phyloP scores from a whole-genome alignment of 108 stramenopile genomes.

The Nitzschia inconspicua region DNA sequence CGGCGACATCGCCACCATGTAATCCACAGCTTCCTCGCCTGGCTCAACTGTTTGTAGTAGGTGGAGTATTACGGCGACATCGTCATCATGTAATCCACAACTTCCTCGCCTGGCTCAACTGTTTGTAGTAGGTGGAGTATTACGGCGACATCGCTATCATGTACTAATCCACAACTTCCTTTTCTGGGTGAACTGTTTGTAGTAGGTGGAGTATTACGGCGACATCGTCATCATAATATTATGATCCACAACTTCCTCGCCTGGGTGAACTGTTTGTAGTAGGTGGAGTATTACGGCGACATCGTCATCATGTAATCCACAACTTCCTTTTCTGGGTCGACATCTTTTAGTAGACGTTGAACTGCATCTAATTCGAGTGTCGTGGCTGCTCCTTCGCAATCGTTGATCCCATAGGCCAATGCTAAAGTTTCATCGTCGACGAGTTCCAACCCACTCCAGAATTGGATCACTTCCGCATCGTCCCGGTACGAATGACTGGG shows the following conservation, averaged over 20 bases:
- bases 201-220: constrained; percentile 24
- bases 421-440: constrained; percentile 36
- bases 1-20: too few relatives aligned
- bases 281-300: constrained; percentile 21
- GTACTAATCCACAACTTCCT: constrained; percentile 61
- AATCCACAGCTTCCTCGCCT: too few relatives aligned
- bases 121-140: constrained; percentile 27
- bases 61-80: too few relatives aligned
- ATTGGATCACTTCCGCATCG: constrained; percentile 84
- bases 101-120: constrained; percentile 56
- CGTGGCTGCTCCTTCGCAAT: constrained; percentile 56
- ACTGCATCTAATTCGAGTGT: constrained; percentile 24
- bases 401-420: constrained; percentile 61
- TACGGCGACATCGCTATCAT: constrained; percentile 11
- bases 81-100: constrained; percentile 50
- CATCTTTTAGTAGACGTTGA: constrained; percentile 24
- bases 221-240: constrained; percentile 14
- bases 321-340: constrained; percentile 58
- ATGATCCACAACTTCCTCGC: constrained; percentile 66
- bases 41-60: too few relatives aligned
- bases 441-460: constrained; percentile 71
- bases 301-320: constrained; percentile 42
- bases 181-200: constrained; percentile 37
- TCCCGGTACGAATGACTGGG: constrained; percentile 22
- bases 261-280: constrained; percentile 36